These are phyloP conservation scores for Boletus vermiculosoides DNA, from an alignment of 768 basidiomycete species.

Conservation along the genomic window DNA sequence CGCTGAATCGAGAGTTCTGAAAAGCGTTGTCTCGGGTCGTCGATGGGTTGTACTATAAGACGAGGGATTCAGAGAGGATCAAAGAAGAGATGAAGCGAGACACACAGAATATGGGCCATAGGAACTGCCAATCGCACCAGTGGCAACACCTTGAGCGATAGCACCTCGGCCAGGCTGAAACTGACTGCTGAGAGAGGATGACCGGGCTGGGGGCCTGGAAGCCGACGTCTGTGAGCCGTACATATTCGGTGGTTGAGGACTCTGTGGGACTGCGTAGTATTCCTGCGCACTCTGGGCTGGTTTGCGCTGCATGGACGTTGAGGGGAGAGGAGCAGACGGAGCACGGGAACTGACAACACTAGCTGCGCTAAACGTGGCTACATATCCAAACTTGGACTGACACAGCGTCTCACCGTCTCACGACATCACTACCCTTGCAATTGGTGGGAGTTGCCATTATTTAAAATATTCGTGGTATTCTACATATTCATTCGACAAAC, in stretches of 20 bases:
- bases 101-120: slow-evolving; percentile 89
- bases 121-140: slow-evolving; percentile 70
- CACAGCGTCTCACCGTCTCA: slow-evolving; percentile 13
- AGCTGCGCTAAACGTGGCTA: slow-evolving; percentile 22
- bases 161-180: slow-evolving; percentile 46
- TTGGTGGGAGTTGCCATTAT: background rate
- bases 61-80: slow-evolving; percentile 1
- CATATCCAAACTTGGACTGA: slow-evolving; percentile 20
- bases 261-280: slow-evolving; percentile 69
- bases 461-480: background rate
- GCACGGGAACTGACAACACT: slow-evolving; percentile 9
- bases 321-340: slow-evolving; percentile 5
- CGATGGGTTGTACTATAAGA: slow-evolving; percentile 54
- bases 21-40: slow-evolving; percentile 41
- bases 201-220: slow-evolving; percentile 26
- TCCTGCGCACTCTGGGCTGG: slow-evolving; percentile 48
- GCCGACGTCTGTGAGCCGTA: slow-evolving; percentile 25
- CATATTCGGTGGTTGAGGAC: slow-evolving; percentile 44
- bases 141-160: slow-evolving; percentile 77
- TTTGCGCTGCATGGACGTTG: slow-evolving; percentile 39
- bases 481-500: slow-evolving; percentile 56
- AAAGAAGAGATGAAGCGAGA: slow-evolving; percentile 8
- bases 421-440: background rate
- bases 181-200: slow-evolving; percentile 29
- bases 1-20: slow-evolving; percentile 58